These are phyloP conservation scores for Jamesozyma piceae DNA, from an alignment of 805 yeast genomes.

Conservation along the genomic window DNA sequence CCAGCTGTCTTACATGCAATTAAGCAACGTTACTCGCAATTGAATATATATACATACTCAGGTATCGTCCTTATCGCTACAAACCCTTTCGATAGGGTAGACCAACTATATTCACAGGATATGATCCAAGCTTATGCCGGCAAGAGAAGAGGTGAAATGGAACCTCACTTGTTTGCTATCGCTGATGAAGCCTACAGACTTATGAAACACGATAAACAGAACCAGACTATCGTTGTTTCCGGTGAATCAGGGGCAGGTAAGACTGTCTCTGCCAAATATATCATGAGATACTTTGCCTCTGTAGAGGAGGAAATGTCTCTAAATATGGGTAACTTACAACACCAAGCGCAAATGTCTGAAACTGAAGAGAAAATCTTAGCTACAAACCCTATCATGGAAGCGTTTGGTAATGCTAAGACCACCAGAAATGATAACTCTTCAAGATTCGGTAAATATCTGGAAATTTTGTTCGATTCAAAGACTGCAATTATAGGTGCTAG, in stretches of 20 bases:
- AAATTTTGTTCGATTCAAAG: conserved; percentile 68
- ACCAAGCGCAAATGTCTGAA: conserved; percentile 61
- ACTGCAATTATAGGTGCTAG: conserved; percentile 88
- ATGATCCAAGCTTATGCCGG: conserved; percentile 93
- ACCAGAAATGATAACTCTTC: conserved; percentile 88
- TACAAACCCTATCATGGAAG: conserved; percentile 84
- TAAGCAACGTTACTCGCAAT: conserved; percentile 75
- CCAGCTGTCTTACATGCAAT: conserved; percentile 95
- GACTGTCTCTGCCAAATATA: conserved; percentile 92
- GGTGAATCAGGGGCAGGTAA: conserved; percentile 99
- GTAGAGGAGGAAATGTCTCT: conserved; percentile 51
- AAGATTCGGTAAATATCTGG: conserved; percentile 87
- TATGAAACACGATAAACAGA: conserved; percentile 75
- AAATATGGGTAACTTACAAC: conserved; percentile 31
- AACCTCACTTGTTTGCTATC: conserved; percentile 93
- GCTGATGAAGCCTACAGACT: conserved; percentile 96
- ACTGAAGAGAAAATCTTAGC: conserved; percentile 93
- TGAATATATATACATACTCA: conserved; percentile 88
- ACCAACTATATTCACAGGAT: conserved; percentile 82
- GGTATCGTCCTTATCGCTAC: conserved; percentile 96
- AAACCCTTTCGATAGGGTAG: conserved; percentile 89
- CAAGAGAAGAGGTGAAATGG: conserved; percentile 85
- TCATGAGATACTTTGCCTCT: conserved; percentile 94
- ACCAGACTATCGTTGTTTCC: conserved; percentile 92
- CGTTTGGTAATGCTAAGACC: conserved; percentile 92